Conservation (phyloP, 306 rosid genomes). For the Trifolium fragiferum region DNA sequence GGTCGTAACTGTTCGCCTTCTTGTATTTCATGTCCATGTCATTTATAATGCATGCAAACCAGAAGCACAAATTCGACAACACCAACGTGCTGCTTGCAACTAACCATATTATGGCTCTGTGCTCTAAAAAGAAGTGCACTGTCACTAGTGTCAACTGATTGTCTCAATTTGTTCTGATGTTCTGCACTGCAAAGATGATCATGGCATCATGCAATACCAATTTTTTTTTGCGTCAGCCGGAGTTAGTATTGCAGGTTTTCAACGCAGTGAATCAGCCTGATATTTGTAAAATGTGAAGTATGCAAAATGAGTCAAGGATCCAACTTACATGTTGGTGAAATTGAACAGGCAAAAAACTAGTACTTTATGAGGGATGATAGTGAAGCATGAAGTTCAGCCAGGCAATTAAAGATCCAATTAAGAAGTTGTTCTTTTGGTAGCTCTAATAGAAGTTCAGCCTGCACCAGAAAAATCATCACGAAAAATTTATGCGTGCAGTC, state of each 20-base stretch:
- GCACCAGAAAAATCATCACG: constrained; percentile 42
- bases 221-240: constrained; percentile 34
- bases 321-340: constrained; percentile 36
- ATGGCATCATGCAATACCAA: constrained; percentile 20
- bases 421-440: constrained; percentile 92
- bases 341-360: constrained; percentile 44
- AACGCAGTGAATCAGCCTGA: not conserved
- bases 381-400: constrained; percentile 91
- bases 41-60: constrained; percentile 37
- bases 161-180: constrained; percentile 38
- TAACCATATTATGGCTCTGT: constrained; percentile 32
- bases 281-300: constrained; percentile 18
- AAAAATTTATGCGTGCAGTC: not conserved
- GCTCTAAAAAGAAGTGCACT: not conserved
- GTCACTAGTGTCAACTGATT: not conserved
- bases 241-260: constrained; percentile 26
- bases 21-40: constrained; percentile 5
- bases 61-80: constrained; percentile 32
- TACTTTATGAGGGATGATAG: constrained; percentile 82
- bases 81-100: constrained; percentile 9
- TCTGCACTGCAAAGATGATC: constrained; percentile 32
- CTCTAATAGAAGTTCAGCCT: constrained; percentile 96
- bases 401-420: constrained; percentile 90
- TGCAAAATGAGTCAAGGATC: constrained; percentile 21
- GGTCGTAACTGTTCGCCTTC: constrained; percentile 10